Conservation (phyloP, 2,329 filamentous ascomycete genomes). For the Elsinoe australis region DNA sequence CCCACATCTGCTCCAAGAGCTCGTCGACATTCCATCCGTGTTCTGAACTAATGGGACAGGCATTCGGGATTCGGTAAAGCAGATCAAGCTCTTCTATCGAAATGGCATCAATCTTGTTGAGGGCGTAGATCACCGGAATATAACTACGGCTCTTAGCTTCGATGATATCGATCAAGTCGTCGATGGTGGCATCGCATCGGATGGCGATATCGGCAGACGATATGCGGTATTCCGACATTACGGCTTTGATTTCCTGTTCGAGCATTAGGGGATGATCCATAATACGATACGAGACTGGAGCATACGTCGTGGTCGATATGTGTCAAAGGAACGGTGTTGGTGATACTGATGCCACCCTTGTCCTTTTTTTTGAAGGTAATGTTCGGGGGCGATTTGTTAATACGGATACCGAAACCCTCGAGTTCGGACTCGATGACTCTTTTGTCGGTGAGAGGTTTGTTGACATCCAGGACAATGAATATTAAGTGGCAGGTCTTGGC, state of each 20-base stretch:
- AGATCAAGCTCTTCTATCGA: conserved; percentile 96
- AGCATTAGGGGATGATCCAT: neutral
- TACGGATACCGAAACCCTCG: conserved; percentile 93
- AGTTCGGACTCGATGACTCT: conserved; percentile 88
- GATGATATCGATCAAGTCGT: conserved; percentile 91
- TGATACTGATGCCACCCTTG: conserved; percentile 93
- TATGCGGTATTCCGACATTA: conserved; percentile 96
- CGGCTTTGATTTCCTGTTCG: conserved; percentile 77
- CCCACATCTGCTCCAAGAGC: conserved; percentile 96
- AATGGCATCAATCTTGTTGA: conserved; percentile 99
- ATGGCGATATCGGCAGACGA: conserved; percentile 96
- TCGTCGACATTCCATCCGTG: conserved; percentile 95
- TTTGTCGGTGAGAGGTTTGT: conserved; percentile 97
- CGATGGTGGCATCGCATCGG: conserved; percentile 92
- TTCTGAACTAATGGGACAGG: conserved; percentile 94
- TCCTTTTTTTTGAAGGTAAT: conserved; percentile 99
- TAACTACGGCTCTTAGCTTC: conserved; percentile 93
- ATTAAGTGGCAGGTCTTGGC: conserved; percentile 98
- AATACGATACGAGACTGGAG: neutral
- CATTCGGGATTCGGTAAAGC: conserved; percentile 92
- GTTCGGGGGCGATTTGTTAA: conserved; percentile 95
- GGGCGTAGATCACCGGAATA: conserved; percentile 96
- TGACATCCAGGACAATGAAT: conserved; percentile 96
- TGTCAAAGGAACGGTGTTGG: conserved; percentile 82
- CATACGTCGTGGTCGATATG: conserved; percentile 78